Evolutionary conservation across 148 eudicot genomes (phyloP), one percentile per base, ranked within the genome.

Genomic region (Silene conica): DNA sequence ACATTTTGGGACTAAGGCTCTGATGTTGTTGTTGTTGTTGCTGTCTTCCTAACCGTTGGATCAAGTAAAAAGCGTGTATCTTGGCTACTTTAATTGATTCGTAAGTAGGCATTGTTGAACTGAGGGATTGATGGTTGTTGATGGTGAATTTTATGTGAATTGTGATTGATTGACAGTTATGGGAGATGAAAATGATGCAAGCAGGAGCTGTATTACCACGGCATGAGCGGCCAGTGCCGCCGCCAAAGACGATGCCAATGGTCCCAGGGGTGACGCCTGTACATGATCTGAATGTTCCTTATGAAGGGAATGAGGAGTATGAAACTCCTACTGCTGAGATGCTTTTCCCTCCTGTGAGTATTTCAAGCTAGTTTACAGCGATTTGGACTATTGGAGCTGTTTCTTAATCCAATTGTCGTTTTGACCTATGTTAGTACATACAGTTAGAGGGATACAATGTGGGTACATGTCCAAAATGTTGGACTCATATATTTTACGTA

Each of bases 271-370:
- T 79, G 8, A 82, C 88, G n/a, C 88, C 98, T 62, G 93, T 95
- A 73, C 98, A 92, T 77, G 98, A 95, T 86, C 88, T 95, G 57
- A 95, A 95, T 82, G 96, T 95, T 12, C 97, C 98, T 0, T 95
- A 95, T 77, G 98, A 95, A 78, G 97, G 97, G 45, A 72, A 86
- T 67, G 96, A 95, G 76, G 98, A 95, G 90, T 95, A 86, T 60
- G 98, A 92, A 79, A 95, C 98, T 65, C 98, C 98, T 22, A 95
- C 98, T 34, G 97, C 97, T 72, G 98, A 95, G 75, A 77, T 95
- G 82, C 96, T 95, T 57, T 95, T 92, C 75, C 92, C 98, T 45
- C 98, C 98, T 16, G 98, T 94, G 50, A 85, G 93, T 76, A 67
- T 60, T 77, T 65, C 41, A 52, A 52, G 34, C 43, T 62, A 26